Evolutionary conservation across 208 protist genomes (phyloP).

Genomic region (Acanthamoeba royreba): DNA sequence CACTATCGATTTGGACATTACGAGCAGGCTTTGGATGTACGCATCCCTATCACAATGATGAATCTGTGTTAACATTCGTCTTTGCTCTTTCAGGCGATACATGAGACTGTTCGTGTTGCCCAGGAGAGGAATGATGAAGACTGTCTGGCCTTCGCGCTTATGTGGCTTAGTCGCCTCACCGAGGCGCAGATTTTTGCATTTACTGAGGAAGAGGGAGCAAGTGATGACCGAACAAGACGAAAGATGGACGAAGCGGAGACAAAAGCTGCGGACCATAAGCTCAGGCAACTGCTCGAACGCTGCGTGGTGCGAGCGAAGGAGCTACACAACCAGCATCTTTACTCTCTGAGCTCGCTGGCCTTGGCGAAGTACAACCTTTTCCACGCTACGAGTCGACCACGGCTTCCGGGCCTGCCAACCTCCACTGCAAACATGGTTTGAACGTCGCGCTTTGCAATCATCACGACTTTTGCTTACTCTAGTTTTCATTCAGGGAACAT

Average conservation of each 20-base stretch:
- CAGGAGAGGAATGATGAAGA: slow-evolving; percentile 32
- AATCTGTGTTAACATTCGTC: too few species aligned
- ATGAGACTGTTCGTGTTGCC: slow-evolving; percentile 7
- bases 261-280: not conserved
- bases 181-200: not conserved
- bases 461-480: not conserved
- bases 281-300: not conserved
- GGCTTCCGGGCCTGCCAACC: not conserved
- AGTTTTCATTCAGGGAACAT: not conserved
- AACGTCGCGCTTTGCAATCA: not conserved
- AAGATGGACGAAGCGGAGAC: not conserved
- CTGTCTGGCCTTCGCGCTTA: not conserved
- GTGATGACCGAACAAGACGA: not conserved
- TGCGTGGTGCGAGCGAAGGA: not conserved
- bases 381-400: not conserved
- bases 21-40: not conserved
- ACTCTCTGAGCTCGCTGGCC: not conserved
- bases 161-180: not conserved
- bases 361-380: slow-evolving; percentile 41
- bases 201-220: not conserved
- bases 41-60: too few species aligned
- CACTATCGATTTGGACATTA: slow-evolving; percentile 18
- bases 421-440: not conserved
- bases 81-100: not conserved
- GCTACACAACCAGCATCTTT: not conserved